phyloP scores from a whole-genome alignment of 2,329 filamentous ascomycete genomes.

The Ceratocystis cubensis region DNA sequence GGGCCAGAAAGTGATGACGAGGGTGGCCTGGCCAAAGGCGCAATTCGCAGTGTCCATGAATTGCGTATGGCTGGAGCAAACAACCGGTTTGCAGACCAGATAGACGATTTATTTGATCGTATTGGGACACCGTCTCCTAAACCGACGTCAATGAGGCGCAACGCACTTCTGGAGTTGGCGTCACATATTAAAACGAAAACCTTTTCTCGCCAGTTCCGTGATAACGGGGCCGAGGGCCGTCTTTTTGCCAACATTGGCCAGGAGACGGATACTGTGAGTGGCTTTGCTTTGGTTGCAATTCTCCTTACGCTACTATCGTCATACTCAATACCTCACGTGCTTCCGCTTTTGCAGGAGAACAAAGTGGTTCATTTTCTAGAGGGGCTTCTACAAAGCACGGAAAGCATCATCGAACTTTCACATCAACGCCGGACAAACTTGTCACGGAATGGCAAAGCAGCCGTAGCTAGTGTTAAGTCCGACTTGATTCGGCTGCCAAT shows the following conservation, averaged over 20 bases:
- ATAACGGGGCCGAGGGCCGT: constrained; percentile 57
- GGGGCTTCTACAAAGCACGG: constrained; percentile 39
- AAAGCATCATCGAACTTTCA: constrained; percentile 48
- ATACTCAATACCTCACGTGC: constrained; percentile 46
- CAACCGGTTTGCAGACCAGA: constrained; percentile 51
- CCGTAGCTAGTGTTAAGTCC: constrained; percentile 43
- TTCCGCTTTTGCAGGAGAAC: constrained; percentile 44
- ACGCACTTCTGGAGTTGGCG: constrained; percentile 47
- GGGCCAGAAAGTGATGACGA: constrained; percentile 31
- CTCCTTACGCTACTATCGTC: constrained; percentile 49
- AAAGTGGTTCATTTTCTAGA: constrained; percentile 43
- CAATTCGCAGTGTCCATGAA: constrained; percentile 53
- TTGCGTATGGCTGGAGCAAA: constrained; percentile 53
- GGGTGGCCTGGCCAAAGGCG: constrained; percentile 32
- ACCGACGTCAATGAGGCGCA: constrained; percentile 41
- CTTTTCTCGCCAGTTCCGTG: constrained; percentile 58
- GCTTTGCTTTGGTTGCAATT: constrained; percentile 52
- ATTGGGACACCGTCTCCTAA: constrained; percentile 40
- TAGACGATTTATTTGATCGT: constrained; percentile 50
- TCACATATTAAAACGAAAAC: constrained; percentile 47
- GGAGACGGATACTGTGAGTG: constrained; percentile 48
- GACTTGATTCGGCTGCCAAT: constrained; percentile 41
- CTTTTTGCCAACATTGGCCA: constrained; percentile 50
- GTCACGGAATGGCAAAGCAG: constrained; percentile 49
- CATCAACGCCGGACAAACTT: constrained; percentile 56